Evolutionary conservation across 805 yeast genomes (phyloP), one percentile per base, ranked within the genome.

Genomic region (Teunomyces funiuensis): DNA sequence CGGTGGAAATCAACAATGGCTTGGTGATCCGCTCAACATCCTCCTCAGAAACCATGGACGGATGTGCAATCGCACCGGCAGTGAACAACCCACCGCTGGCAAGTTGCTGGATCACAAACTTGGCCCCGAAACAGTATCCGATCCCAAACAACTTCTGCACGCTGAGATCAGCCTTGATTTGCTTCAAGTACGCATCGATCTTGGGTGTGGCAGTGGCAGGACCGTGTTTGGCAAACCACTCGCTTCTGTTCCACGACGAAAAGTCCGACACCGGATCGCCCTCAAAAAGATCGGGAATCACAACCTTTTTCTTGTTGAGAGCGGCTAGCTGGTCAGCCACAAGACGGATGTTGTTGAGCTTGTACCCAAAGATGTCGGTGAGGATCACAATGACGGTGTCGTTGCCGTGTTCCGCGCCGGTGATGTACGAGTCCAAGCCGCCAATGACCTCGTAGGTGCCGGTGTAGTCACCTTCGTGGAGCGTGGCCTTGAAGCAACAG

Each of bases 41-140:
- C 28, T 80, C 89, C 25, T 74, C 72, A 9, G 72, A 45, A 11
- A 86, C 82, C 46, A 83, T 74, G 2, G 95, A 83, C 5, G 97
- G 97, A 63, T 90, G 97, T 6, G 93, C 93, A 47, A 79, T 63
- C 11, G 91, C 95, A 53, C 77, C 88, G 13, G 73, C 85, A 46
- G 77, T 76, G 26, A 77, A 73, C 6, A 53, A 33, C 18, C 76
- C 75, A 19, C 41, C 49, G 20, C 55, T 51, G 4, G 59, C 52
- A 36, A 65, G 43, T 7, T 69, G 53, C 25, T 45, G 49, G 13
- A 72, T 46, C 53, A 67, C 55, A 30, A 31, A 47, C 34, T 46
- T 46, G 34, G 57, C 54, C 29, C 61, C 61, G 44, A 45, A 58
- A 39, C 63, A 58, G 51, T 45, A 50, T 3, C 61, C 63, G 49